Conservation (phyloP, 257 asterid genomes). For the Plantago ovata region DNA sequence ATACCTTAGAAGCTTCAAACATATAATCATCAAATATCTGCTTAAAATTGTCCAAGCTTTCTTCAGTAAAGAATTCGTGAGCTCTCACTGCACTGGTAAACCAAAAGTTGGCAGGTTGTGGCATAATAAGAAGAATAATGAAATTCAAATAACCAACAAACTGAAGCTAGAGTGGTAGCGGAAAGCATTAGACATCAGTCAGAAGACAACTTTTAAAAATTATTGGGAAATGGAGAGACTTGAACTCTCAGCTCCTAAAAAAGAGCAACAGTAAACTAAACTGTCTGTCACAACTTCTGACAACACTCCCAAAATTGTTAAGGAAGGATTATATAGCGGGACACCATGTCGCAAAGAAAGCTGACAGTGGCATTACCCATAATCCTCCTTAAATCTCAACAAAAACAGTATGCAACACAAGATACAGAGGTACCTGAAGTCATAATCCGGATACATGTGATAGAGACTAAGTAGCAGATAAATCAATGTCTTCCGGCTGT, state of each 20-base stretch:
- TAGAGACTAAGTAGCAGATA: constrained; percentile 88
- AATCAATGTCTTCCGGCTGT: constrained; percentile 92
- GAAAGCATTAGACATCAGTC: constrained; percentile 6
- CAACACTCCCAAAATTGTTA: constrained; percentile 91
- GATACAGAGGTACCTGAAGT: constrained; percentile 89
- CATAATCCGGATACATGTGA: constrained; percentile 92
- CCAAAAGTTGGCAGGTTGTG: constrained; percentile 54
- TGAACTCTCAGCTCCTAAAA: constrained; percentile 99
- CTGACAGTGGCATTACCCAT: constrained; percentile 99
- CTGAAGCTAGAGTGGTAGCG: constrained; percentile 17
- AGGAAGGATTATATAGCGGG: constrained; percentile 85
- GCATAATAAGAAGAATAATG: constrained; percentile 12
- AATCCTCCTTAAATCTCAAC: constrained; percentile 50
- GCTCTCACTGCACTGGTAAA: constrained; percentile 91
- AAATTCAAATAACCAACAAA: constrained; percentile 16
- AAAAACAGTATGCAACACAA: constrained; percentile 25
- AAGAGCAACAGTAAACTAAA: constrained; percentile 92
- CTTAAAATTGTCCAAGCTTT: constrained; percentile 95
- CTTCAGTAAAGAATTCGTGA: constrained; percentile 86
- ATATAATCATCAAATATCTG: constrained; percentile 84
- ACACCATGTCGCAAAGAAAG: constrained; percentile 94
- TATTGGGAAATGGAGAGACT: constrained; percentile 99
- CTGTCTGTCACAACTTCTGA: constrained; percentile 99
- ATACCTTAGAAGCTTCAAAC: constrained; percentile 96
- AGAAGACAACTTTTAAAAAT: constrained; percentile 26